Evolutionary conservation across 2,329 filamentous ascomycete species (phyloP), one percentile per base, ranked within the genome.

Genomic region (Trichoderma lentiforme): DNA sequence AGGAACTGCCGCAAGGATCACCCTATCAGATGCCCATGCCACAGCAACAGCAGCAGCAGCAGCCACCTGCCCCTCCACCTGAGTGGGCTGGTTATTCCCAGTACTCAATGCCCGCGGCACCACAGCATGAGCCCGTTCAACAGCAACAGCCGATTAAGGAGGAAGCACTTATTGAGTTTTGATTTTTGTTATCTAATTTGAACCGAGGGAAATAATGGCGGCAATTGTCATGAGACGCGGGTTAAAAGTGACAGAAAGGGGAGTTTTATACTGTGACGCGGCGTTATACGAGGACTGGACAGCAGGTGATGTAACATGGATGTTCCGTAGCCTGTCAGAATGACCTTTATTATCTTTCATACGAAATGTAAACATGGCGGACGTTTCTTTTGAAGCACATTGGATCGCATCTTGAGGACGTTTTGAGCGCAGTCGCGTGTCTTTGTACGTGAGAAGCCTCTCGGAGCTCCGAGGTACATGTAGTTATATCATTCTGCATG

Each of bases 131-230:
- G 57, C 82, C 81, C 3, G 73, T 78, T 28, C 78, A 79, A 73
- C 71, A 79, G 73, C 71, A 70, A 12, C 77, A 85, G 76, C 87
- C 87, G 15, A 86, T 84, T 1, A 86, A 92, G 61, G 93, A 95
- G 81, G 93, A 95, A 81, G 92, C 90, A 72, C 82, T 96, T 77
- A 96, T 96, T 81, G 93, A 96, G 80, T 85, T 95, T 73, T 95
- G 76, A 78, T 47, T 56, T 15, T 21, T 32, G 3, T 66, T 18
- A 53, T 62, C 39, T 70, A 70, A 51, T 34, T 36, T 61, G 30
- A 21, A 61, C 4, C 9, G 39, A 30, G 47, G 30, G 67, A 14
- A 28, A 28, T 30, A 12, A 61, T 24, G 56, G 63, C 64, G 53
- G 39, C 56, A 53, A 51, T 56, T 28, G 57, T 66, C 56, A 53